A percentile compares a stretch with the other conserved stretches of the same genome.
These are phyloP conservation scores for Lactuca sativa DNA, from an alignment of 129 eudicot genomes.

Conservation along the genomic window DNA sequence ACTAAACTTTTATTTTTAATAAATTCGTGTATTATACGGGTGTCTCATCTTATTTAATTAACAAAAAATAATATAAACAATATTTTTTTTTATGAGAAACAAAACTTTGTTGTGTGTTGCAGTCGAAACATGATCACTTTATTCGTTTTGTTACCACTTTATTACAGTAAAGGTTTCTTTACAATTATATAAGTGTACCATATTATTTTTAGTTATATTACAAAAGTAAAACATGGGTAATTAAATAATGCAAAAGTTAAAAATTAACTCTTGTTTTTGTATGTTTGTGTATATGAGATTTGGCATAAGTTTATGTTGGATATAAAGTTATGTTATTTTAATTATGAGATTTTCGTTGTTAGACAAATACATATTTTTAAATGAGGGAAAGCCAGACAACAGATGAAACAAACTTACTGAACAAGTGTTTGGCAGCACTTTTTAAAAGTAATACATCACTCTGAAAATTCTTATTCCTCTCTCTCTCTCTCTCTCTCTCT, in stretches of 20 bases:
- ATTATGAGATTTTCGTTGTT: not conserved
- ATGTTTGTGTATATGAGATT: constrained; percentile 8
- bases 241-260: constrained; percentile 28
- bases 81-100: not conserved
- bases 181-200: constrained; percentile 1
- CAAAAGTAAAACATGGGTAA: constrained; percentile 18
- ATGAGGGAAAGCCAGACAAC: not conserved
- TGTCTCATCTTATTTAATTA: not conserved
- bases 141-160: constrained; percentile 30
- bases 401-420: constrained; percentile 17
- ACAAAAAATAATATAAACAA: no score
- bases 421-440: constrained; percentile 17
- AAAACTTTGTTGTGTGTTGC: constrained; percentile 20
- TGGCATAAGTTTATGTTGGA: not conserved
- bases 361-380: not conserved
- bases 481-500: not conserved
- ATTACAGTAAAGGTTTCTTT: constrained; percentile 18
- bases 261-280: constrained; percentile 30
- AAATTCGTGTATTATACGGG: no score
- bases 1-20: no score
- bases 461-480: constrained; percentile 9
- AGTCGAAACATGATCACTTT: constrained; percentile 32
- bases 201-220: constrained; percentile 1
- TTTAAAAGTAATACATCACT: constrained; percentile 4
- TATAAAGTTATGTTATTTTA: not conserved